These are phyloP conservation scores for Cladophialophora immunda DNA, from an alignment of 2,329 filamentous ascomycete species.

Conservation along the genomic window DNA sequence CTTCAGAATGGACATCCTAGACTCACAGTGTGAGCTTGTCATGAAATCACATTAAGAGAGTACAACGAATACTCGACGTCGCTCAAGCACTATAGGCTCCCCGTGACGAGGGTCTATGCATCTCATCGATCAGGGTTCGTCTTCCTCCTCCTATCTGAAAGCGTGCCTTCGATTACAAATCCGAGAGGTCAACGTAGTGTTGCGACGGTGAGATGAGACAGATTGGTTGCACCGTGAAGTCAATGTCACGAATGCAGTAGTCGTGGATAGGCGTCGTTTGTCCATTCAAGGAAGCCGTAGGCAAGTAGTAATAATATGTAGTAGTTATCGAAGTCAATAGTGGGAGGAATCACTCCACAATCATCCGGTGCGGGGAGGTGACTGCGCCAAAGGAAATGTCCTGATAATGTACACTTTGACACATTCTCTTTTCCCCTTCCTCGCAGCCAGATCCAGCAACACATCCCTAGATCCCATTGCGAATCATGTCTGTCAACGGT, in stretches of 20 bases:
- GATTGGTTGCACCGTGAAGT: neutral
- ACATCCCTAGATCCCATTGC: neutral
- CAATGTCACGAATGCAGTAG: neutral
- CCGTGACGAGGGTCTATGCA: neutral
- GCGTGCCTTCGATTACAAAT: neutral
- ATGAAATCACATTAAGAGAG: neutral
- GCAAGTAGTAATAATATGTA: too few relatives aligned
- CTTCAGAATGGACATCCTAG: neutral
- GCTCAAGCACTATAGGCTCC: neutral
- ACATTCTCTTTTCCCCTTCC: neutral
- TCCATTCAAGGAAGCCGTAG: too few relatives aligned
- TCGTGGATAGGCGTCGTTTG: neutral
- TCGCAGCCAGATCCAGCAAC: neutral
- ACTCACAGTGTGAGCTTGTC: neutral
- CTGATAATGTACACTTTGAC: neutral
- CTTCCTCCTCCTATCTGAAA: neutral
- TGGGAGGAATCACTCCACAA: neutral
- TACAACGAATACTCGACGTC: neutral
- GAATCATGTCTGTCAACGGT: constrained; percentile 37
- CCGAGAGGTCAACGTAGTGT: neutral
- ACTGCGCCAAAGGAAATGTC: neutral
- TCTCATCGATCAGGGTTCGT: neutral
- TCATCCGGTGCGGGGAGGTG: neutral
- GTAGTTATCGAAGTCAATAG: too few relatives aligned
- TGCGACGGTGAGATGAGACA: neutral